A percentile compares a stretch with the other conserved stretches of the same genome.
Evolutionary conservation across 176 grass and related monocot species (phyloP).

Genomic region (Triticum dicoccoides): DNA sequence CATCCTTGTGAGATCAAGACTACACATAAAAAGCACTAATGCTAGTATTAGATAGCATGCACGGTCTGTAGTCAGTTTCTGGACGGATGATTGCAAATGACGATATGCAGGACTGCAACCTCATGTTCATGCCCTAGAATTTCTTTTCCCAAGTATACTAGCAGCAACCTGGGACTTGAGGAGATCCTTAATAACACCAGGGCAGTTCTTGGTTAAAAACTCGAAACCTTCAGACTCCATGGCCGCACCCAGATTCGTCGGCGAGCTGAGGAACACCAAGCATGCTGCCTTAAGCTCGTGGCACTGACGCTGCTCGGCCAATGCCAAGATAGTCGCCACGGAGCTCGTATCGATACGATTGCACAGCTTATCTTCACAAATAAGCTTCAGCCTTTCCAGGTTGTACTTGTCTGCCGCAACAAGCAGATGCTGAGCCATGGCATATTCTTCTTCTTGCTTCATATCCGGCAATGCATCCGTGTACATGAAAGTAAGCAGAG

Average conservation of each 20-base stretch:
- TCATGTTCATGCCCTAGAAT: background rate
- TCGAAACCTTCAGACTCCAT: background rate
- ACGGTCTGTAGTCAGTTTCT: background rate
- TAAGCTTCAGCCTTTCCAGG: background rate
- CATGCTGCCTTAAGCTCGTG: background rate
- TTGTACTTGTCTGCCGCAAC: background rate
- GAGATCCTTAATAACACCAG: no score
- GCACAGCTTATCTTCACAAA: background rate
- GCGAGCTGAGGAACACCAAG: background rate
- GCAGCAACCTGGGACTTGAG: background rate
- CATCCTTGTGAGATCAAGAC: background rate
- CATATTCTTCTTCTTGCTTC: background rate
- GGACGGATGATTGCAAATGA: background rate
- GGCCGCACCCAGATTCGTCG: background rate
- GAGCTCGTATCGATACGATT: background rate
- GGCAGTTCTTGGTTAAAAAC: background rate
- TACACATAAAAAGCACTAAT: background rate
- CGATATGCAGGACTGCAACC: background rate
- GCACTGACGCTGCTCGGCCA: background rate
- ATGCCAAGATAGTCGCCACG: background rate
- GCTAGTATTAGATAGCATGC: background rate
- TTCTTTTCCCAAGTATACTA: constrained; percentile 4
- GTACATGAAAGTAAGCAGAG: constrained; percentile 18
- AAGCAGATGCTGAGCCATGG: background rate
- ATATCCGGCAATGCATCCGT: background rate